Evolutionary conservation across 305 asterid species (phyloP).

Genomic region (Plantago lanceolata): DNA sequence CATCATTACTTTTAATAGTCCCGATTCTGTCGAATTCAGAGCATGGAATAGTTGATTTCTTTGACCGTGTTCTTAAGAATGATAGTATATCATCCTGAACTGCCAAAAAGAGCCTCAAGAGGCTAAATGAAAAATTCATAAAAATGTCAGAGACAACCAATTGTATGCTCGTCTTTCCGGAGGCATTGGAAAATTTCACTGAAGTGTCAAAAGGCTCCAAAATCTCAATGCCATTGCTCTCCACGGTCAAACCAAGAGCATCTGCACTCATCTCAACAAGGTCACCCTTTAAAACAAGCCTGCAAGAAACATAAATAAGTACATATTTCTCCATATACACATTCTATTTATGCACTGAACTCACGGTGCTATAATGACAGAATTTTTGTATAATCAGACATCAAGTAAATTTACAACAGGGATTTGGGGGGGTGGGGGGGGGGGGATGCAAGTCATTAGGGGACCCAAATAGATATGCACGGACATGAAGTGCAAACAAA

Average conservation of each 20-base stretch:
- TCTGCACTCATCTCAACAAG: constrained; percentile 63
- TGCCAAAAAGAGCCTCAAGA: constrained; percentile 75
- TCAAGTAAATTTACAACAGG: not conserved
- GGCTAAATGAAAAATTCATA: constrained; percentile 93
- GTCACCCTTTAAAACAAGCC: constrained; percentile 73
- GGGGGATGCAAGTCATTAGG: no score
- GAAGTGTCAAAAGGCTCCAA: constrained; percentile 94
- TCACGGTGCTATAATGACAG: not conserved
- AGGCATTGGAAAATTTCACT: constrained; percentile 50
- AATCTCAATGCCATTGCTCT: constrained; percentile 89
- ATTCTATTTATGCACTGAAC: constrained; percentile 7
- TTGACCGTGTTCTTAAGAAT: constrained; percentile 77
- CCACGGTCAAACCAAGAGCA: constrained; percentile 78
- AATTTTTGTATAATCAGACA: not conserved
- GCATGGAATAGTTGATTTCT: constrained; percentile 72
- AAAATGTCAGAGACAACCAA: constrained; percentile 79
- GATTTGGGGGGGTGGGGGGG: no score
- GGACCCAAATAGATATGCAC: no score
- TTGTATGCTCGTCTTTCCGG: constrained; percentile 68
- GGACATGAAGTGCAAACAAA: no score
- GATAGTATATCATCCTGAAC: constrained; percentile 91
- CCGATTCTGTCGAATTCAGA: constrained; percentile 88
- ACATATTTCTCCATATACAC: constrained; percentile 6
- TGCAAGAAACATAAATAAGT: constrained; percentile 40
- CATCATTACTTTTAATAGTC: constrained; percentile 55